phyloP scores from a whole-genome alignment of 257 asterid genomes.

The Jaltomata sinuosa region DNA sequence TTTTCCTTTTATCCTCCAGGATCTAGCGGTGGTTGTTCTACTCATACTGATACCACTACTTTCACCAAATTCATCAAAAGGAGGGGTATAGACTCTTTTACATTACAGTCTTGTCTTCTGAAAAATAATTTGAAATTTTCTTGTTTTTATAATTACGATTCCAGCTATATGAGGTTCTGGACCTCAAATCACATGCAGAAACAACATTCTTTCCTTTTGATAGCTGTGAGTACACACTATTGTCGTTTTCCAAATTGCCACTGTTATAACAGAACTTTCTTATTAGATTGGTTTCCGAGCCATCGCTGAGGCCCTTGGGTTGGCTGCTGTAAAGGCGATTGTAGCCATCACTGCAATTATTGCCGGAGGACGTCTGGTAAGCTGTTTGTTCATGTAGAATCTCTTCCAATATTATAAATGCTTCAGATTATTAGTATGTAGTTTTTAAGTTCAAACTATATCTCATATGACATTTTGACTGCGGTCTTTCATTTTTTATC shows the following conservation, averaged over 20 bases:
- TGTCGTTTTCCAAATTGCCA: background rate
- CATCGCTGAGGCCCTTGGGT: slow-evolving; percentile 97
- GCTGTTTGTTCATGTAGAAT: background rate
- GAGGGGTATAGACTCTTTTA: slow-evolving; percentile 66
- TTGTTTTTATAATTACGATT: background rate
- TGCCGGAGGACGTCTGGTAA: slow-evolving; percentile 96
- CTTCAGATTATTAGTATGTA: background rate
- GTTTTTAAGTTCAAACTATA: background rate
- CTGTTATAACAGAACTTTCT: background rate
- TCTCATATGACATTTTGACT: background rate
- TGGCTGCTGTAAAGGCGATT: slow-evolving; percentile 98
- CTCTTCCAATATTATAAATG: background rate
- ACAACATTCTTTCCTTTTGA: background rate
- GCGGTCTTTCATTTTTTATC: background rate
- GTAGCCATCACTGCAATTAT: slow-evolving; percentile 96
- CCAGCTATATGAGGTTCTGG: background rate
- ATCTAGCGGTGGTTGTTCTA: slow-evolving; percentile 98
- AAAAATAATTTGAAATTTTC: background rate
- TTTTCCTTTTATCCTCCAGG: slow-evolving; percentile 37
- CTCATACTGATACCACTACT: slow-evolving; percentile 96
- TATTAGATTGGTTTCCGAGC: slow-evolving; percentile 89
- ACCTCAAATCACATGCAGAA: background rate
- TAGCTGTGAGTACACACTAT: background rate
- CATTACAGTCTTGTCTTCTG: background rate
- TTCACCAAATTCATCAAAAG: slow-evolving; percentile 96